Conservation (phyloP, 1,139 yeast species). For the Kodamaea sp. region DNA sequence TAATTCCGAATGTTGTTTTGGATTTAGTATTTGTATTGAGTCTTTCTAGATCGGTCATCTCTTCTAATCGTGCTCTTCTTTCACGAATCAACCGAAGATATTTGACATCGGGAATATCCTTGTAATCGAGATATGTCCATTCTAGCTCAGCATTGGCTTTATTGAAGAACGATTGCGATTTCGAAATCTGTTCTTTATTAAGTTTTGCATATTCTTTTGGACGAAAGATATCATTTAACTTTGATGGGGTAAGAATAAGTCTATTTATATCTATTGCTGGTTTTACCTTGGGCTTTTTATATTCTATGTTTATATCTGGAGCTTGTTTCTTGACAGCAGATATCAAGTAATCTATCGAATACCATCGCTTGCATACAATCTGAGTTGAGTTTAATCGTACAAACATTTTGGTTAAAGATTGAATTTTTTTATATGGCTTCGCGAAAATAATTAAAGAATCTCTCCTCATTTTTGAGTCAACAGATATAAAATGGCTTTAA, state of each 20-base stretch:
- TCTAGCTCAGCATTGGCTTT: slow-evolving; percentile 44
- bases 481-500: slow-evolving; percentile 14
- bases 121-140: slow-evolving; percentile 55
- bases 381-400: too few relatives aligned
- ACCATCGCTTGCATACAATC: background rate
- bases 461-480: too few relatives aligned
- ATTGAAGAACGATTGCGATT: slow-evolving; percentile 38
- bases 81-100: slow-evolving; percentile 23
- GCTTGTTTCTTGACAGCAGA: slow-evolving; percentile 4
- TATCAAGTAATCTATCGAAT: slow-evolving; percentile 15
- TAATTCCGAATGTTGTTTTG: slow-evolving; percentile 28
- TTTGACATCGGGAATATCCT: slow-evolving; percentile 57
- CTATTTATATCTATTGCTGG: slow-evolving; percentile 2
- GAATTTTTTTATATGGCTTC: too few relatives aligned
- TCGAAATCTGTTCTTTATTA: slow-evolving; percentile 11
- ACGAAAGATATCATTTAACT: slow-evolving; percentile 24
- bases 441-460: too few relatives aligned
- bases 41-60: background rate
- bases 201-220: slow-evolving; percentile 15
- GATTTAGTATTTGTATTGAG: slow-evolving; percentile 10
- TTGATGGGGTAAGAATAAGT: slow-evolving; percentile 24
- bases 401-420: too few relatives aligned
- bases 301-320: background rate
- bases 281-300: background rate
- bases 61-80: slow-evolving; percentile 1